Percentiles rank a stretch among this genome's conserved stretches.
These are phyloP conservation scores for Monilinia laxa DNA, from an alignment of 2,329 filamentous ascomycete genomes.

Conservation along the genomic window DNA sequence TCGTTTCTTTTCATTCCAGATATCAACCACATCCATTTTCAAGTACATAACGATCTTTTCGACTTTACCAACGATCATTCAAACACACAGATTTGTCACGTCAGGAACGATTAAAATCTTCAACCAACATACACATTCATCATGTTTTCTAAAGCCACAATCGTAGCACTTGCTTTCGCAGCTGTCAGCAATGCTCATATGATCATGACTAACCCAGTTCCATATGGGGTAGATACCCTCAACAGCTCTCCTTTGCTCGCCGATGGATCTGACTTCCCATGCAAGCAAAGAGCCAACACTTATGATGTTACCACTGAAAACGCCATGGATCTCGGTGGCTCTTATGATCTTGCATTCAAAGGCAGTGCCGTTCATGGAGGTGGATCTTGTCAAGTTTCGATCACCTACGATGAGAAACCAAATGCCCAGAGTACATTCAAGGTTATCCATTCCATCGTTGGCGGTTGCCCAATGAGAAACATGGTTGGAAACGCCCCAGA, in stretches of 20 bases:
- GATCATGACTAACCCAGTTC: conserved; percentile 65
- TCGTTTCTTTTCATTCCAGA: conserved; percentile 14
- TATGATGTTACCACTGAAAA: conserved; percentile 49
- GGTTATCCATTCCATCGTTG: conserved; percentile 84
- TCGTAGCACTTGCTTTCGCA: conserved; percentile 56
- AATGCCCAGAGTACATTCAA: conserved; percentile 71
- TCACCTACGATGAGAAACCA: conserved; percentile 75
- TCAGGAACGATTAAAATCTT: conserved; percentile 34
- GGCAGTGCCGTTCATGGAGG: conserved; percentile 83
- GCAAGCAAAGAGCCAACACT: conserved; percentile 61
- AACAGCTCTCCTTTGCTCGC: conserved; percentile 61
- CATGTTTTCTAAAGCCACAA: conserved; percentile 53
- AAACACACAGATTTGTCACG: conserved; percentile 28
- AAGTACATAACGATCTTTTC: conserved; percentile 10
- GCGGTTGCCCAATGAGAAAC: conserved; percentile 72
- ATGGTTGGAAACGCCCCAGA: conserved; percentile 57
- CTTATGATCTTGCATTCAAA: conserved; percentile 61
- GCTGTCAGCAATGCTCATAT: conserved; percentile 71
- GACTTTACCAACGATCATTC: not conserved
- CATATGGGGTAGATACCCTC: conserved; percentile 52
- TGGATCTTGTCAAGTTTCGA: conserved; percentile 84
- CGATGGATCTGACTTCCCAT: conserved; percentile 72
- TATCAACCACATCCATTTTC: conserved; percentile 3
- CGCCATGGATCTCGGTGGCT: conserved; percentile 61
- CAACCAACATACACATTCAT: conserved; percentile 30